Conservation (phyloP, 768 basidiomycete species). For the Neoboletus subvelutipes region DNA sequence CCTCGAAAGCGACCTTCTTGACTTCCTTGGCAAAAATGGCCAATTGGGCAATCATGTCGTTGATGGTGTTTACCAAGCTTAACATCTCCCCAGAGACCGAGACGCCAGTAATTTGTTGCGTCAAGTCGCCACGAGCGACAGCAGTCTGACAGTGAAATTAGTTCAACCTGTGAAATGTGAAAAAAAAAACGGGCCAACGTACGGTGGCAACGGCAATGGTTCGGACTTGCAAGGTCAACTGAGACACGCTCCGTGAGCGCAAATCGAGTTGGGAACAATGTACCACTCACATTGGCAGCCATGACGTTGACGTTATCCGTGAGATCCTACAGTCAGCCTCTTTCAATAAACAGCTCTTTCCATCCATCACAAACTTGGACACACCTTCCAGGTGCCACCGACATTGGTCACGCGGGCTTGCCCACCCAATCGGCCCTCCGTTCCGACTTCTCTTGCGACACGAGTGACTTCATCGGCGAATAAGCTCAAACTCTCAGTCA, state of each 20-base stretch:
- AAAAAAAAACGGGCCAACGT: conserved; percentile 25
- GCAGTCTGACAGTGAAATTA: conserved; percentile 56
- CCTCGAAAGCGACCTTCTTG: conserved; percentile 95
- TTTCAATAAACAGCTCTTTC: background rate
- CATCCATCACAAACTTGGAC: background rate
- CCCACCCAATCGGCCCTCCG: conserved; percentile 92
- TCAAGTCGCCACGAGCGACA: conserved; percentile 91
- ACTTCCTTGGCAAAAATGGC: conserved; percentile 76
- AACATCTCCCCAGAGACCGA: conserved; percentile 95
- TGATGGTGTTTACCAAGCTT: conserved; percentile 96
- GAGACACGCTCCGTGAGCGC: conserved; percentile 8
- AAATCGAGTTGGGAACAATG: background rate
- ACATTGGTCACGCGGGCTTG: conserved; percentile 93
- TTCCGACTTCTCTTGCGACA: conserved; percentile 95
- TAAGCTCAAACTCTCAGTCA: conserved; percentile 85
- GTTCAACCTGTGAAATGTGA: background rate
- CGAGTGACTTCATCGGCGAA: conserved; percentile 84
- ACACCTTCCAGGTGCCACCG: conserved; percentile 90
- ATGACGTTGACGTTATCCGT: conserved; percentile 96
- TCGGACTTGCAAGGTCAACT: conserved; percentile 91
- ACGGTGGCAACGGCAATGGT: conserved; percentile 92
- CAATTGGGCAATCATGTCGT: conserved; percentile 75
- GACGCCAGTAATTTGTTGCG: conserved; percentile 89
- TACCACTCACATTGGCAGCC: conserved; percentile 76
- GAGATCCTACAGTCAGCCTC: conserved; percentile 53